Evolutionary conservation across 305 asterid genomes (phyloP), one percentile per base, ranked within the genome.

Genomic region (Caryopteris hybrid): DNA sequence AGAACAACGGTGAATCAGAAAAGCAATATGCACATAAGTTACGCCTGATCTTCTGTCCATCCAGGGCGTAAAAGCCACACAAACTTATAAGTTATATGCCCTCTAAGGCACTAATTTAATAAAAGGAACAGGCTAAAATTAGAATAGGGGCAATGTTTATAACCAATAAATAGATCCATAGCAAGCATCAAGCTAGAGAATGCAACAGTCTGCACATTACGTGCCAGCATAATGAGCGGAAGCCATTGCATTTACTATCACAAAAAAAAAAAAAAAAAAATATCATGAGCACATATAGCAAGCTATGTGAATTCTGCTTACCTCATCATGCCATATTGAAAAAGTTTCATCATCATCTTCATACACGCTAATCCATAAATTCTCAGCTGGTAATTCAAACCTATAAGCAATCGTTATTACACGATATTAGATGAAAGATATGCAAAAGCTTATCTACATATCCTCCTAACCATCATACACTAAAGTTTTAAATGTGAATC

Each of bases 311-410:
- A 14, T 69, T 62, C 29, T 51, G 36, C 64, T 42, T 75, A 86
- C 98, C 86, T 88, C 93, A 84, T 91, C 81, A 61, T 81, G 97
- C 99, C 99, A 91, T 80, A 91, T 82, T 41, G 86, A 73, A 72
- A 79, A 81, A 75, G 99, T 77, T 78, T 93, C 99, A 69, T 91
- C 87, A 45, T 93, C 99, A 64, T 87, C 88, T 70, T 87, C 82
- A 69, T 85, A 91, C 22, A 93, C 92, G 65, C 97, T 93, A 70
- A 91, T 81, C 99, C 99, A 93, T 71, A 93, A 74, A 53, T 78
- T 88, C 50, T 88, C 92, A 72, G 94, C 85, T 65, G 89, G 82
- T 70, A 93, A 65, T 65, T 92, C 92, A 70, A 79, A 93, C 83
- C 97, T 93, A 72, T 41, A 78, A 10, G 63, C 48, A 79, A n/a